These are phyloP conservation scores for Catharanthus roseus DNA, from an alignment of 257 asterid species.

Conservation along the genomic window DNA sequence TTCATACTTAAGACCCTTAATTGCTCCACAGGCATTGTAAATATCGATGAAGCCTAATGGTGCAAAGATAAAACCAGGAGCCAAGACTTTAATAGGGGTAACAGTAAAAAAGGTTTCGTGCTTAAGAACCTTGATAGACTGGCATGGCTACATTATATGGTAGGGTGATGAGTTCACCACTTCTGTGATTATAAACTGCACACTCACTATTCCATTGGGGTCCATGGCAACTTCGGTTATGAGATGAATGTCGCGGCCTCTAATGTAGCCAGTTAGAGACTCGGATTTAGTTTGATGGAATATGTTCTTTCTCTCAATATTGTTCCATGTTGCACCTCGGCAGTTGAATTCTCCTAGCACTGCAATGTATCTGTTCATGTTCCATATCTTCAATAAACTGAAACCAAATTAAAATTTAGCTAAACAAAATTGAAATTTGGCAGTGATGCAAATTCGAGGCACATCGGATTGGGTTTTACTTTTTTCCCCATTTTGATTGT, in stretches of 20 bases:
- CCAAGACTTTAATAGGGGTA: slow-evolving; percentile 50
- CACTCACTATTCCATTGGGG: slow-evolving; percentile 61
- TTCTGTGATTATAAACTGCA: slow-evolving; percentile 43
- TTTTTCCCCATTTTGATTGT: background rate
- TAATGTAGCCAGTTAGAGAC: slow-evolving; percentile 52
- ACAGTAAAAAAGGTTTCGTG: slow-evolving; percentile 68
- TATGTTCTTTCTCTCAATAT: slow-evolving; percentile 61
- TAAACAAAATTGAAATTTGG: slow-evolving; percentile 8
- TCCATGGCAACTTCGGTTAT: slow-evolving; percentile 49
- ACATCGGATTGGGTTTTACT: too few relatives aligned
- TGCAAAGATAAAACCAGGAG: slow-evolving; percentile 48
- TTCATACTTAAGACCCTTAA: slow-evolving; percentile 54
- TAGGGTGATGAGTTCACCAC: slow-evolving; percentile 31
- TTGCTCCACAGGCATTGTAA: slow-evolving; percentile 80
- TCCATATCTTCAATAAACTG: slow-evolving; percentile 88
- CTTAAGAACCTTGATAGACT: slow-evolving; percentile 69
- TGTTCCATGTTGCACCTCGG: slow-evolving; percentile 89
- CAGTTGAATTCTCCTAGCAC: slow-evolving; percentile 85
- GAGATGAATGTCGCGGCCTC: slow-evolving; percentile 68
- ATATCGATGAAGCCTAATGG: slow-evolving; percentile 74
- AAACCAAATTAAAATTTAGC: slow-evolving; percentile 11
- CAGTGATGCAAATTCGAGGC: too few relatives aligned
- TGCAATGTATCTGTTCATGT: slow-evolving; percentile 77
- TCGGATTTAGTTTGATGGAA: slow-evolving; percentile 61
- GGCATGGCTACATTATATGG: slow-evolving; percentile 57